A percentile compares a stretch with the other conserved stretches of the same genome.
These are phyloP conservation scores for Pestalotiopsis sp. DNA, from an alignment of 2,329 filamentous ascomycete species.

Conservation along the genomic window DNA sequence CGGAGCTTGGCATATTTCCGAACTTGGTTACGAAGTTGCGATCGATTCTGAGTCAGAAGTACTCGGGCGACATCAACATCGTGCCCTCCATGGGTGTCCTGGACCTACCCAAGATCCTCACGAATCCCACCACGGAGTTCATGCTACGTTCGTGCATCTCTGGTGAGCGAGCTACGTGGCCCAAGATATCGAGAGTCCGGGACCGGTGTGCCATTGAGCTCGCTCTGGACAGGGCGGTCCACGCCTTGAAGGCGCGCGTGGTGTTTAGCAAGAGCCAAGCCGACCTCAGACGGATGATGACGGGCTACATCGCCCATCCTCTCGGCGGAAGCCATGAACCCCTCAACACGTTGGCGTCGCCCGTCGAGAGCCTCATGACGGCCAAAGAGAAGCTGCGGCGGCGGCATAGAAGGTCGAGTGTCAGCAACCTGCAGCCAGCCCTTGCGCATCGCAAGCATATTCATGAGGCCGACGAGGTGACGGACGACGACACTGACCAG, in stretches of 20 bases:
- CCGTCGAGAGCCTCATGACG: conserved; percentile 18
- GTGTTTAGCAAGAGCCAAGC: conserved; percentile 68
- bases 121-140: conserved; percentile 83
- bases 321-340: conserved; percentile 21
- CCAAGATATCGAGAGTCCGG: conserved; percentile 79
- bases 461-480: conserved; percentile 38
- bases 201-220: conserved; percentile 89
- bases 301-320: conserved; percentile 29
- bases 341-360: conserved; percentile 17
- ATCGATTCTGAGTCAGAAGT: conserved; percentile 84
- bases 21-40: conserved; percentile 75
- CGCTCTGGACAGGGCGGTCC: conserved; percentile 75
- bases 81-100: conserved; percentile 75
- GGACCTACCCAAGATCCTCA: conserved; percentile 75
- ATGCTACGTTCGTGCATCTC: conserved; percentile 76
- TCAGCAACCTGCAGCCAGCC: conserved; percentile 44
- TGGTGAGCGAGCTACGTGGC: conserved; percentile 89
- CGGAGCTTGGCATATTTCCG: conserved; percentile 78
- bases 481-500: conserved; percentile 44
- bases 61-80: conserved; percentile 94
- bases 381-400: conserved; percentile 31
- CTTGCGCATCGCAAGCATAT: conserved; percentile 35
- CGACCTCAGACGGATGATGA: conserved; percentile 51
- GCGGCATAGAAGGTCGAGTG: conserved; percentile 49
- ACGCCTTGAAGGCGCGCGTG: conserved; percentile 65